Percentiles rank a stretch among this genome's conserved stretches.
Conservation (phyloP, 306 rosid species). For the Castanea mollissima region DNA sequence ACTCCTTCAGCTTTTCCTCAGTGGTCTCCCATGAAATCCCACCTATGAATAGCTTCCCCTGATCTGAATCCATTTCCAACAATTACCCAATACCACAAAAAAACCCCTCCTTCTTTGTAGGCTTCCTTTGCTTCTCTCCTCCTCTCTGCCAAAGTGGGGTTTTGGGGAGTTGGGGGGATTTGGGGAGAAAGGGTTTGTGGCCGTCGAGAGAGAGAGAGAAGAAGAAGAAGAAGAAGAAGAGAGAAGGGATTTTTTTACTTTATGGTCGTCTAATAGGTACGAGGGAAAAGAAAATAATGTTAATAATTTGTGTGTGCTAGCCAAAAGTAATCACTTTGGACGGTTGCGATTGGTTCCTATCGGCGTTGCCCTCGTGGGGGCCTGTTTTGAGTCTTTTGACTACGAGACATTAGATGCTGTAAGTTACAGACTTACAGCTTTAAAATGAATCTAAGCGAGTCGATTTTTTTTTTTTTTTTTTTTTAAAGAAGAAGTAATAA, state of each 20-base stretch:
- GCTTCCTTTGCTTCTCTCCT: too few relatives aligned
- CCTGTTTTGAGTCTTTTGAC: too few relatives aligned
- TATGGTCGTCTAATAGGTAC: constrained; percentile 6
- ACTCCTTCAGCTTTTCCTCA: constrained; percentile 86
- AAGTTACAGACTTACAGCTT: too few relatives aligned
- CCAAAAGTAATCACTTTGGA: constrained; percentile 22
- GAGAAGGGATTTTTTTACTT: not conserved
- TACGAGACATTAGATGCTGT: too few relatives aligned
- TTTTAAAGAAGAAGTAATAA: accelerated
- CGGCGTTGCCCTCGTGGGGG: not conserved
- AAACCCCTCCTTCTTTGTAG: too few relatives aligned
- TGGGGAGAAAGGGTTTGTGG: constrained; percentile 41
- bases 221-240: not conserved
- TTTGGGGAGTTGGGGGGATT: not conserved
- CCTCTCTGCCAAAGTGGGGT: not conserved
- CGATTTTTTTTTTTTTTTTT: too few relatives aligned
- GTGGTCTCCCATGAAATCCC: constrained; percentile 96
- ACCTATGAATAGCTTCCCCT: constrained; percentile 90
- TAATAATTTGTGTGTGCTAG: too few relatives aligned
- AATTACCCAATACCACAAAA: too few relatives aligned
- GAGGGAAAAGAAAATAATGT: not conserved
- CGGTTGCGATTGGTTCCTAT: constrained; percentile 35
- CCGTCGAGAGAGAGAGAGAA: constrained; percentile 30
- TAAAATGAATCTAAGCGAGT: too few relatives aligned
- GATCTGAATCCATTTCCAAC: constrained; percentile 85